phyloP scores from a whole-genome alignment of 371 early-diverging fungal genomes.

The Saksenaea vasiformis region DNA sequence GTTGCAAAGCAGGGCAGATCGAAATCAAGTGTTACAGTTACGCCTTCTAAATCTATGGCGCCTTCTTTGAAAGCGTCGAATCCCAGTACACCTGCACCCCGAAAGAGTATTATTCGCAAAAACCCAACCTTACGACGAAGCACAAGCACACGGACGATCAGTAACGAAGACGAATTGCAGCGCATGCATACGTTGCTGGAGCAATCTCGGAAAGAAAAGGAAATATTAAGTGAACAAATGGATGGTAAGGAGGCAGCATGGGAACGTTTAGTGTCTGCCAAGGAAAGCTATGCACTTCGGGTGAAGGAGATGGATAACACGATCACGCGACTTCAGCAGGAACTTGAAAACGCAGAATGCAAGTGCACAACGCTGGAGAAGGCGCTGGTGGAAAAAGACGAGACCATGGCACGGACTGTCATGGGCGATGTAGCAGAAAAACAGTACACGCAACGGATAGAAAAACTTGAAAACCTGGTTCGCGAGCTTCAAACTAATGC shows the following conservation, averaged over 20 bases:
- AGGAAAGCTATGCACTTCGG: slow-evolving; percentile 42
- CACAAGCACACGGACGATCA: slow-evolving; percentile 4
- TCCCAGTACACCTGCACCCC: not conserved
- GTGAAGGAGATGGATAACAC: slow-evolving; percentile 36
- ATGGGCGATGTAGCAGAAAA: slow-evolving; percentile 20
- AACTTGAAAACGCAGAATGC: slow-evolving; percentile 10
- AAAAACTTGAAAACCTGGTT: slow-evolving; percentile 25
- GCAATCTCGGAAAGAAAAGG: slow-evolving; percentile 27
- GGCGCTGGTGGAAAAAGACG: slow-evolving; percentile 10
- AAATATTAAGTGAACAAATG: slow-evolving; percentile 27
- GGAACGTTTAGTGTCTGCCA: slow-evolving; percentile 37
- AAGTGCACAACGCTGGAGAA: slow-evolving; percentile 11
- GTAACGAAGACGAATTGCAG: slow-evolving; percentile 12
- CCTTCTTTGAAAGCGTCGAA: not conserved
- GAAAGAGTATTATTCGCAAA: slow-evolving; percentile 7
- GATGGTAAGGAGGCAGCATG: slow-evolving; percentile 39
- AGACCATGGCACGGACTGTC: slow-evolving; percentile 1
- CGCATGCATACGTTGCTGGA: slow-evolving; percentile 22
- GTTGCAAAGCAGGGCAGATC: slow-evolving; percentile 3
- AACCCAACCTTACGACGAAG: not conserved
- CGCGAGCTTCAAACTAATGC: slow-evolving; percentile 15
- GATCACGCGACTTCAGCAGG: slow-evolving; percentile 21
- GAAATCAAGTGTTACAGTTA: not conserved
- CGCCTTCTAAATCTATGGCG: not conserved
- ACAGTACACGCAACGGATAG: slow-evolving; percentile 34